Base-by-base conservation (phyloP, 208 protist species). In the Trypanosoma scelopori region DNA sequence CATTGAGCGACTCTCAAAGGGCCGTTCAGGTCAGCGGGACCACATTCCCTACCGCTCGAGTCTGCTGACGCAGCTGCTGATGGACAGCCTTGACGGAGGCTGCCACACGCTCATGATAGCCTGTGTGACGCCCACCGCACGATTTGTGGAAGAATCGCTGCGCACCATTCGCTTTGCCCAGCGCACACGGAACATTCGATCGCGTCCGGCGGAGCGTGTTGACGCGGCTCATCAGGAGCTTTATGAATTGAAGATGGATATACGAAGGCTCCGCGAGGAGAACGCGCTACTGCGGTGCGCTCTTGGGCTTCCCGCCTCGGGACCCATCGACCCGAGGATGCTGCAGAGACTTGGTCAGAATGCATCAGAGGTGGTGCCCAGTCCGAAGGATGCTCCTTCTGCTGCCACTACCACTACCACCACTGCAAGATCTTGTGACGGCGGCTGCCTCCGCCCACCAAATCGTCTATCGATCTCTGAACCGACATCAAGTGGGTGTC, bases 21-120 rank as follows among this genome's bases (percentile, higher is more conserved):
- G 55, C 3, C 46, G 58, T 13, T 16, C 65, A 16, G 16, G 23
- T n/a, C 58, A 55, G 20, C 50, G 50, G 12, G 64, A 71, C 23
- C 90, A 87, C 59, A 84, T 97, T 39, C 82, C 87, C n/a, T 97
- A 93, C 76, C 85, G 92, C 41, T 91, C 84, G 3, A 93, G 85
- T 50, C 62, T 90, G 11, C 79, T 96, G 30, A 96, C 91, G 20
- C 79, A 92, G 73, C 83, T 94, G 22, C 87, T 96, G 22, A 93
- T 93, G 83, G 85, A 94, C 53, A 87, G 81, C 60, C 76, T 96
- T 35, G 76, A 82, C 53, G 91, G 91, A 5, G 75, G 82, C 50
- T 84, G 79, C 48, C 74, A 74, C 25, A 91, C 88, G 7, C 41
- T 92, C 5, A 75, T 96, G 59, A 58, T 96, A n/a, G 87, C 87